Base-by-base conservation (phyloP, 306 rosid genomes). In the Canavalia ensiformis region DNA sequence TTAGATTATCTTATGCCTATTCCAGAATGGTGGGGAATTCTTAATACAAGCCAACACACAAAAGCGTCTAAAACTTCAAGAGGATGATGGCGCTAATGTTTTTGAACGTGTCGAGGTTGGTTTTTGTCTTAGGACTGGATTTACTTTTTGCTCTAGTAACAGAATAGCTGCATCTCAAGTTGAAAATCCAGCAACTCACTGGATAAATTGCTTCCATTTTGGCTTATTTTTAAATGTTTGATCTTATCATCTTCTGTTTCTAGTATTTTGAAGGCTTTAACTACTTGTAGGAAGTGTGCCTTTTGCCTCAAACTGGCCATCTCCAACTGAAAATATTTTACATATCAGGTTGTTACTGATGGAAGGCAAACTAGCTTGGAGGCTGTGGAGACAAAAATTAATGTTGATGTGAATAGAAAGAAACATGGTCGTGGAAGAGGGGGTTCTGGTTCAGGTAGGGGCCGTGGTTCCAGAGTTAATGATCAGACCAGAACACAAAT, bases 401-500 rank as follows among this genome's bases (percentile, higher is more conserved):
- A 68, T 73, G 37, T 74, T 78, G 97, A 96, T 84, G 80, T 68
- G 76, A 92, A 83, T 84, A 88, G 82, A 86, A 96, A 92, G 92
- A 96, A 87, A 75, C 87, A 89, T 56, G 95, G 94, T 57, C 97
- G 97, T 57, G 99, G 99, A 84, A 89, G 98, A 83, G 97, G 92
- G 75, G 77, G 80, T 84, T 89, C 91, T 66, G 87, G 85, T 83
- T 89, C 91, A 6, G 88, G 92, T 41, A 86, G 98, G 72, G 94
- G 97, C n/a, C 99, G 99, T 75, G 91, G 93, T 77, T 82, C 97
- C 73, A 92, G 85, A 86, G 84, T 45, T 84, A 88, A 85, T 76
- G 99, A 96, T 87, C 97, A 85, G 84, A 83, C 75, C 78, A 90
- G 56, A 74, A 33, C 86, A 39, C 97, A 85, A 78, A 63, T 80